Conservation (phyloP, 345 rosid species). For the Corchorus capsularis region DNA sequence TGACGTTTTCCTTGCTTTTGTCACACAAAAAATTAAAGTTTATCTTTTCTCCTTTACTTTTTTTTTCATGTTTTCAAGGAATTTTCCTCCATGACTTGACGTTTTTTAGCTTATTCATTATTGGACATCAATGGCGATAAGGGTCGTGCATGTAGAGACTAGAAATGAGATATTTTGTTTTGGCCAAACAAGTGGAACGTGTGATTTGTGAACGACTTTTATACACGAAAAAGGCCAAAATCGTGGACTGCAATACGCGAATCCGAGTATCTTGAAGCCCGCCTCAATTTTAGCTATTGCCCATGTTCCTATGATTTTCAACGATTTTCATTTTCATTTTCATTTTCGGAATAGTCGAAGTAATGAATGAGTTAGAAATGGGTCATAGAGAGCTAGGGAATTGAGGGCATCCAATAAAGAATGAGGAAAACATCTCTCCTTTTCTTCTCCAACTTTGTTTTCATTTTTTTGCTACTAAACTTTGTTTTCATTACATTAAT, state of each 20-base stretch:
- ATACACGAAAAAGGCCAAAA: background rate
- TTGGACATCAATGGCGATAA: background rate
- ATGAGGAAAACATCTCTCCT: too few species aligned
- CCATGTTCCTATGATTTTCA: background rate
- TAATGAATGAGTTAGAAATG: too few species aligned
- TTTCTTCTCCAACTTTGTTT: too few species aligned
- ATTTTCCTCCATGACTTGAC: background rate
- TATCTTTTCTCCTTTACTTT: background rate
- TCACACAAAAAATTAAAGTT: background rate
- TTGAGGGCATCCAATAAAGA: too few species aligned
- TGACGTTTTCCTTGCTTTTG: background rate
- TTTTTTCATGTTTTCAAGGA: background rate
- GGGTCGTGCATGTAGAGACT: too few species aligned
- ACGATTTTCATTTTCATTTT: too few species aligned
- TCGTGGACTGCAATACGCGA: background rate
- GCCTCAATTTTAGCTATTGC: background rate
- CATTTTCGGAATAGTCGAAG: too few species aligned
- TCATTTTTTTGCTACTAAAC: too few species aligned
- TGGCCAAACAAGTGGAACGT: background rate
- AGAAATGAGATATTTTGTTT: background rate
- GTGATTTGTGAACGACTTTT: background rate
- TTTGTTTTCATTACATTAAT: too few species aligned
- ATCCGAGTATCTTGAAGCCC: background rate
- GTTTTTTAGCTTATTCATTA: background rate
- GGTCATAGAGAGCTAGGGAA: too few species aligned